A percentile compares a stretch with the other conserved stretches of the same genome.
Conservation (phyloP, 441 rosid species). For the Adansonia madagascariensis region DNA sequence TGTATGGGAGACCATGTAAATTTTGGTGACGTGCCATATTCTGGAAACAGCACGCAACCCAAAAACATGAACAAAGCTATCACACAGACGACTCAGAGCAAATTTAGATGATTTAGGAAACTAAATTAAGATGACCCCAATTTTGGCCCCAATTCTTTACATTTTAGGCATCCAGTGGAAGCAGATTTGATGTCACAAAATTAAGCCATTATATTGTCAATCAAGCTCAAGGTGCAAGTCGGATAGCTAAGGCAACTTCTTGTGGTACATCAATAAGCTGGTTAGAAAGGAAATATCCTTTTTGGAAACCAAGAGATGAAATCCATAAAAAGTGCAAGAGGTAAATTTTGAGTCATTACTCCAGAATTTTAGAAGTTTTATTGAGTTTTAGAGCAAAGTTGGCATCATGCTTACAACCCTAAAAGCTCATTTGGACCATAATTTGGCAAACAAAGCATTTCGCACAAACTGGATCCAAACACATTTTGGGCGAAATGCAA, state of each 20-base stretch:
- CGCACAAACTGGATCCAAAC: neutral
- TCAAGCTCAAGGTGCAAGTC: neutral
- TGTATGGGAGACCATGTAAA: neutral
- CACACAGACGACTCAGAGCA: neutral
- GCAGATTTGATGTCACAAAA: neutral
- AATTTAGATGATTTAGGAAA: neutral
- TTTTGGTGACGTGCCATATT: neutral
- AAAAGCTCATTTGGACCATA: neutral
- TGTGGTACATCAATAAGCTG: constrained; percentile 3
- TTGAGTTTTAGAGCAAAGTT: neutral
- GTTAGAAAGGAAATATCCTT: neutral
- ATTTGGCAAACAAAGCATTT: neutral
- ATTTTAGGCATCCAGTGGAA: neutral
- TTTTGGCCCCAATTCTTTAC: neutral
- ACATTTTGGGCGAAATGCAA: neutral
- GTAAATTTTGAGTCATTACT: neutral
- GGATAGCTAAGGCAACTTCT: neutral
- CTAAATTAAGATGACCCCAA: neutral
- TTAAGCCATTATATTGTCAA: constrained; percentile 4
- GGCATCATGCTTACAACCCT: neutral
- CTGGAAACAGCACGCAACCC: neutral
- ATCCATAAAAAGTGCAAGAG: neutral
- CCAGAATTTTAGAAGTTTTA: neutral
- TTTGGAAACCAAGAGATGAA: neutral
- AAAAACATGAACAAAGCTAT: neutral